Evolutionary conservation across 1,284 basidiomycete species (phyloP), one percentile per base, ranked within the genome.

Genomic region (Moesziomyces globuligerus): DNA sequence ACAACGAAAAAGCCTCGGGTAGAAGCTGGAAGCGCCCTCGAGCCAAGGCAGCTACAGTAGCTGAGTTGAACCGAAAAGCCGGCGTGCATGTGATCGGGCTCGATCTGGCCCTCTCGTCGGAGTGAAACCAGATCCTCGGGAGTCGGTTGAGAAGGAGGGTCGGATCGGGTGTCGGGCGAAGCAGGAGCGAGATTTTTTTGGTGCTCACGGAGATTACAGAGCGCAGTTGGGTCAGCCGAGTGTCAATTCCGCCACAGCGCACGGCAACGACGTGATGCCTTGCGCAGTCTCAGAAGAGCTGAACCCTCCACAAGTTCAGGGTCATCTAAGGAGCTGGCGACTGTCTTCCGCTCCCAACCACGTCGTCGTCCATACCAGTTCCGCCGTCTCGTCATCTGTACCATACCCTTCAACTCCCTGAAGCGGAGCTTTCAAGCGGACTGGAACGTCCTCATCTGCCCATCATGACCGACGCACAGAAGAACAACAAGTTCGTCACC

Each of bases 401-500:
- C 38, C 7, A 39, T 20, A 20, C 21, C 20, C 3, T 23, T 7
- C 15, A 11, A 18, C 15, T 8, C 6, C 26, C 1, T 9, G 11
- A 9, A n/a, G 29, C 41, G 18, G n/a, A 8, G n/a, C 20, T 39
- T 21, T 24, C 10, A 21, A 34, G 20, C 10, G 48, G n/a, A n/a
- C n/a, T n/a, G n/a, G n/a, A n/a, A n/a, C n/a, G n/a, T n/a, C n/a
- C n/a, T n/a, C n/a, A 26, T 17, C 46, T 13, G 32, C 29, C 47
- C 28, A 71, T 17, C 15, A 64, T 54, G 60, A 48, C 66, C n/a
- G 54, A 57, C 24, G 56, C 60, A 21, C 61, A 72, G 26, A 71
- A 61, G 39, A 44, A 58, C 28, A 67, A 75, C 42, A 73, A 74
- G 45, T 71, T 76, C 13, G 77, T 79, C 44, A 75, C 74, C 17